Conservation (phyloP, 352 stramenopile genomes). For the Nothophytophthora sp. region DNA sequence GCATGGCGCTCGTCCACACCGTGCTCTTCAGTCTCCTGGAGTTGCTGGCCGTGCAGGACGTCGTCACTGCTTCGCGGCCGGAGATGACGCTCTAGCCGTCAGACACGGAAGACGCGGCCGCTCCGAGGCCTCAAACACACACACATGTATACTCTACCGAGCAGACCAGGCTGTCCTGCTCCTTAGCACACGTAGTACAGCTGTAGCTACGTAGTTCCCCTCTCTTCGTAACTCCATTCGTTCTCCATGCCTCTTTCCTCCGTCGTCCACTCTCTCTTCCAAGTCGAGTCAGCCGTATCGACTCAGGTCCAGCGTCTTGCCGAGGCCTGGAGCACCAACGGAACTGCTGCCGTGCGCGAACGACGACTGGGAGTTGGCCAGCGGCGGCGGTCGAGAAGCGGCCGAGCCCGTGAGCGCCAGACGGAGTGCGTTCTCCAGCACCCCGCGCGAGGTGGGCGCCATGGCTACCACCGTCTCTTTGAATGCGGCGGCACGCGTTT, state of each 20-base stretch:
- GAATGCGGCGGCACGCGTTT: slow-evolving; percentile 50
- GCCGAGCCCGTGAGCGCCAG: slow-evolving; percentile 37
- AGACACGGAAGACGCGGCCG: no score
- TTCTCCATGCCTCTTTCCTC: background rate
- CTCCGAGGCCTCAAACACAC: slow-evolving; percentile 4
- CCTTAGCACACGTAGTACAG: background rate
- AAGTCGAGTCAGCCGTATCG: slow-evolving; percentile 33
- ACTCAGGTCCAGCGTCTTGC: slow-evolving; percentile 49
- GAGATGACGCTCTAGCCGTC: slow-evolving; percentile 52
- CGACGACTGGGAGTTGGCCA: slow-evolving; percentile 7
- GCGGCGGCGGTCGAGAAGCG: background rate
- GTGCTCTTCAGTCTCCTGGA: slow-evolving; percentile 50
- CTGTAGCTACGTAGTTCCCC: background rate
- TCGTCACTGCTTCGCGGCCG: slow-evolving; percentile 28
- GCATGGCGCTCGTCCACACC: slow-evolving; percentile 47
- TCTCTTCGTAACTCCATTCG: background rate
- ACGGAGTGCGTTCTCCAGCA: slow-evolving; percentile 46
- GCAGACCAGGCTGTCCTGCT: background rate
- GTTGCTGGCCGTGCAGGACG: slow-evolving; percentile 43
- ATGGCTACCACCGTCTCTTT: slow-evolving; percentile 54
- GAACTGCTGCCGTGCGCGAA: background rate
- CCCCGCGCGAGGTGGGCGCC: slow-evolving; percentile 27
- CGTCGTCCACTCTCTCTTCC: background rate
- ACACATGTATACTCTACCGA: slow-evolving; percentile 2
- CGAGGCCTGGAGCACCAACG: background rate